Evolutionary conservation across 2,329 filamentous ascomycete genomes (phyloP), one percentile per base, ranked within the genome.

Genomic region (Apiospora aurea): DNA sequence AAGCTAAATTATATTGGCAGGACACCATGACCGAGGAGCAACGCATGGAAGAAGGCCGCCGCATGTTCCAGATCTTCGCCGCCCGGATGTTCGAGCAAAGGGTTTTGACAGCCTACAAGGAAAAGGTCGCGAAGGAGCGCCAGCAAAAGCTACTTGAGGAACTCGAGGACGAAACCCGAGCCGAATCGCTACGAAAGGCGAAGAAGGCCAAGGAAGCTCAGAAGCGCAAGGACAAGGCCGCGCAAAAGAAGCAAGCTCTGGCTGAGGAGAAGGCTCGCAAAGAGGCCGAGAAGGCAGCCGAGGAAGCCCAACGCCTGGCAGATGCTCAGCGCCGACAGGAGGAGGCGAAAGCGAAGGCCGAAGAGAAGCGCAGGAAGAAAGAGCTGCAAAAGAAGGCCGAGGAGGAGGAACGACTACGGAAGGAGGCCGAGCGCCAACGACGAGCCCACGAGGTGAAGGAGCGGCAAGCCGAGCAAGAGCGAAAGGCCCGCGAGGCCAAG

Each of bases 41-140:
- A 86, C 93, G 96, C 74, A 98, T 99, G 96, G 95, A 98, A 82
- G 96, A 99, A 86, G 96, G 96, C 73, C 91, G 96, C 71, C 90
- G 96, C 77, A 99, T 99, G 96, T 99, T 99, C 81, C 96, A 99
- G 82, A 98, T 99, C 81, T 99, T 99, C 82, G 96, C 96, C 73
- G 96, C 96, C 72, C 92, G 96, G 75, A 99, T 99, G 96, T 99
- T 99, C 82, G 96, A 99, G 84, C 96, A 99, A 82, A 90, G 96
- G 75, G 96, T 99, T 29, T 87, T 99, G 72, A 96, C 94, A 57
- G 96, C 96, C n/a, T 99, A 99, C 83, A 93, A 95, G 81, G 96
- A 98, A 84, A 98, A 98, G 81, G 96, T 99, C 3, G 94, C 96
- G 24, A 91, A 92, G 77, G 96, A 99, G 83, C 93, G 96, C 41